Evolutionary conservation across 306 rosid species (phyloP).

Genomic region (Oemleria cerasiformis): DNA sequence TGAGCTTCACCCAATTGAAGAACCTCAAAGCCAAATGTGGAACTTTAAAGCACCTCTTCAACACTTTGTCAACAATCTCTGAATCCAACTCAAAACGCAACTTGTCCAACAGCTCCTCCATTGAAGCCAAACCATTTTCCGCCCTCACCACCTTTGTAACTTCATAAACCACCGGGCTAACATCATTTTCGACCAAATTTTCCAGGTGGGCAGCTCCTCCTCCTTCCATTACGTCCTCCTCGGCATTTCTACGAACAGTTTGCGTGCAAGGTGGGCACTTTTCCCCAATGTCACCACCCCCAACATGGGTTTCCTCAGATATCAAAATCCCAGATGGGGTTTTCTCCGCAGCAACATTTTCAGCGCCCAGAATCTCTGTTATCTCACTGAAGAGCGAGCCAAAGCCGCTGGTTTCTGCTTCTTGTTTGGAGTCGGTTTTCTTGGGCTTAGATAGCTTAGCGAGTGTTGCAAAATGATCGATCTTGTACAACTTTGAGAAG

Average conservation of each 20-base stretch:
- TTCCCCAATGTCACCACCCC: conserved; percentile 11
- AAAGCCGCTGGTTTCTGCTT: conserved; percentile 20
- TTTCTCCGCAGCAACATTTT: conserved; percentile 24
- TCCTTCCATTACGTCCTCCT: conserved; percentile 21
- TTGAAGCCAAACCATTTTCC: conserved; percentile 31
- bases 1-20: conserved; percentile 66
- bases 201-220: conserved; percentile 31
- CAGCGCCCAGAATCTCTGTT: conserved; percentile 60
- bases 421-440: conserved; percentile 17
- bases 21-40: conserved; percentile 62
- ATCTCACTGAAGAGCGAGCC: conserved; percentile 54
- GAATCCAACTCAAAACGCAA: conserved; percentile 36
- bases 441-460: conserved; percentile 23
- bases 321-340: conserved; percentile 37
- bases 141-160: conserved; percentile 44
- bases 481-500: conserved; percentile 10
- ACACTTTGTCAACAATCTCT: conserved; percentile 63
- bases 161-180: conserved; percentile 54
- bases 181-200: conserved; percentile 38
- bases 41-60: conserved; percentile 82
- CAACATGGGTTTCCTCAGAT: conserved; percentile 5
- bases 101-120: conserved; percentile 61
- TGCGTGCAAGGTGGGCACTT: conserved; percentile 20
- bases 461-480: conserved; percentile 23
- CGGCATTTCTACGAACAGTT: conserved; percentile 52